phyloP scores from a whole-genome alignment of 257 asterid genomes.

The Nicotiana tabacum region DNA sequence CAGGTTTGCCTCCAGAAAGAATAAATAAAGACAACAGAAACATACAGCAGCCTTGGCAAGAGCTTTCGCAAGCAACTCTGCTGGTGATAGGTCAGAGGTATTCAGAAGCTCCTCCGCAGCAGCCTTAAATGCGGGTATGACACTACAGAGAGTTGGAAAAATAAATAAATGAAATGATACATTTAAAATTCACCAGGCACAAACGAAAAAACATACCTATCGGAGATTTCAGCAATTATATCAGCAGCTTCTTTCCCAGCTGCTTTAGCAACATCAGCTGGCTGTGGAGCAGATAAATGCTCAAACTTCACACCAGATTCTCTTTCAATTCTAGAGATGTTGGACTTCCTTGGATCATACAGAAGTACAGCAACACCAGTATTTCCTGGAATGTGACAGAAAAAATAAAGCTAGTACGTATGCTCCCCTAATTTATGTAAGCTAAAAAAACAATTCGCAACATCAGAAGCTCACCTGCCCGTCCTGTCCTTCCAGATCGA shows the following conservation, averaged over 20 bases:
- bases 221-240: slow-evolving; percentile 60
- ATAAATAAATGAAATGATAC: not conserved
- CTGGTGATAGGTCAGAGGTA: slow-evolving; percentile 59
- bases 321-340: slow-evolving; percentile 77
- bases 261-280: slow-evolving; percentile 85
- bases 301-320: slow-evolving; percentile 95
- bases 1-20: not conserved
- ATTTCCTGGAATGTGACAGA: slow-evolving; percentile 51
- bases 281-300: slow-evolving; percentile 92
- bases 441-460: not conserved
- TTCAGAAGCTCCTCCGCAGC: slow-evolving; percentile 82
- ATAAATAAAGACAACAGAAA: not conserved
- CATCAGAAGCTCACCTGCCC: slow-evolving; percentile 65
- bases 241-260: slow-evolving; percentile 85
- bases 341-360: slow-evolving; percentile 86
- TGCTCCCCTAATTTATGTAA: slow-evolving; percentile 5
- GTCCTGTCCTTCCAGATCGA: slow-evolving; percentile 98
- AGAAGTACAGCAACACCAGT: slow-evolving; percentile 92
- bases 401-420: not conserved
- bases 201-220: slow-evolving; percentile 42
- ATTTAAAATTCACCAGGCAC: not conserved
- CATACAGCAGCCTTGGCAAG: slow-evolving; percentile 95
- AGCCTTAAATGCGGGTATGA: slow-evolving; percentile 80
- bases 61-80: slow-evolving; percentile 88
- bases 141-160: slow-evolving; percentile 38